Base-by-base conservation (phyloP, 2,329 filamentous ascomycete genomes). In the Phoma sp. region DNA sequence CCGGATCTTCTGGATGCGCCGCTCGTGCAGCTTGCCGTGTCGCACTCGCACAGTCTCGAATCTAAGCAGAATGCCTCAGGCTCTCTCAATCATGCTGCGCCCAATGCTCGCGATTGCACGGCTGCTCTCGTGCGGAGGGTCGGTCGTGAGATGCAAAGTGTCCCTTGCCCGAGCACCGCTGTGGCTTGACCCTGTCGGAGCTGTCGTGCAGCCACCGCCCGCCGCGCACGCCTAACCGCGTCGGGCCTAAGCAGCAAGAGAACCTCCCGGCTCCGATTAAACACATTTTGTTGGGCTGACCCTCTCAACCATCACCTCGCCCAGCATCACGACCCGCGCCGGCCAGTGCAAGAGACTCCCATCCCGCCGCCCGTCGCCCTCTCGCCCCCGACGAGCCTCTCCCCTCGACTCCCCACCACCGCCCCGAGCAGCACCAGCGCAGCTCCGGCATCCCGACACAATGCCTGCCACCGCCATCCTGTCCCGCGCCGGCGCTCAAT, bases 391-490 rank as follows among this genome's bases (percentile, higher is more conserved):
- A 48, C 56, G 52, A 48, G 26, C 38, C 66, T 26, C 61, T 60
- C 61, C 52, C 62, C n/a, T n/a, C n/a, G n/a, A n/a, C n/a, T 7
- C 20, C 56, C 60, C 64, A 59, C 59, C 36, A 60, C 47, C 53
- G 42, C 32, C 38, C 53, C 52, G 57, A 18, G 43, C 45, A 53
- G 39, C 29, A 23, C 17, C 38, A 61, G 61, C 57, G 61, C 60
- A 57, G 48, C 60, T 47, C 52, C 59, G 62, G 63, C 69, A 67
- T 71, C 69, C 71, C 68, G 67, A 67, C 76, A 80, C 76, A 73
- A 86, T 85, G 83, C 82, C 83, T 74, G 81, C 83, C 42, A 60
- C 71, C 50, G 74, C 77, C 45, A 66, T 80, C 61, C 70, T 81
- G 56, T 67, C 77, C 56, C 75, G 79, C 68, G 74, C 75, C 56